Conservation (phyloP, 2,329 filamentous ascomycete species). For the Penicillium sp. region DNA sequence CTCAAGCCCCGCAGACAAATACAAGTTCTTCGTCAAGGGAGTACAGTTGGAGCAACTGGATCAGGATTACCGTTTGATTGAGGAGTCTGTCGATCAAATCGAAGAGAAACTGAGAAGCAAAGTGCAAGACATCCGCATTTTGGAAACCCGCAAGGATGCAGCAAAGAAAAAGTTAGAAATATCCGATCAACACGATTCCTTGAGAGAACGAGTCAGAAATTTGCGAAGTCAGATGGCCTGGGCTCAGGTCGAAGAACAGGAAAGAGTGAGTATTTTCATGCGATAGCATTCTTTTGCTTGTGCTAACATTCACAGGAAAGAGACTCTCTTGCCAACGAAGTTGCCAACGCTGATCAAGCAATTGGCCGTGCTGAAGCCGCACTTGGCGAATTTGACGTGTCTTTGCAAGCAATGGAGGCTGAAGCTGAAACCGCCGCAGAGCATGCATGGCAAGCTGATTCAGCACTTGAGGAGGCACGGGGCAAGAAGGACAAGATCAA, state of each 20-base stretch:
- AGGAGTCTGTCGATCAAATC: conserved; percentile 72
- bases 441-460: conserved; percentile 45
- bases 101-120: conserved; percentile 61
- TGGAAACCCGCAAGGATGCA: conserved; percentile 59
- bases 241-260: conserved; percentile 78
- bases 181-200: conserved; percentile 63
- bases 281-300: not conserved
- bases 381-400: conserved; percentile 46
- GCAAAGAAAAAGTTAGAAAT: conserved; percentile 64
- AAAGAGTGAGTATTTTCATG: conserved; percentile 46
- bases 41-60: conserved; percentile 91
- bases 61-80: conserved; percentile 81
- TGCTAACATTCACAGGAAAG: conserved; percentile 28
- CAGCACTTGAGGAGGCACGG: conserved; percentile 44
- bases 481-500: conserved; percentile 52
- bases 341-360: conserved; percentile 43
- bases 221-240: conserved; percentile 72
- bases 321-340: conserved; percentile 36
- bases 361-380: conserved; percentile 49
- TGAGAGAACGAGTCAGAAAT: conserved; percentile 60
- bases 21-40: conserved; percentile 93
- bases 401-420: conserved; percentile 45
- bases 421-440: conserved; percentile 42
- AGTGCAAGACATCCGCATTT: conserved; percentile 59
- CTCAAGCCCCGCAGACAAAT: conserved; percentile 79